Evolutionary conservation across 176 grass and related monocot genomes (phyloP).

Genomic region (Eragrostis nindensis): DNA sequence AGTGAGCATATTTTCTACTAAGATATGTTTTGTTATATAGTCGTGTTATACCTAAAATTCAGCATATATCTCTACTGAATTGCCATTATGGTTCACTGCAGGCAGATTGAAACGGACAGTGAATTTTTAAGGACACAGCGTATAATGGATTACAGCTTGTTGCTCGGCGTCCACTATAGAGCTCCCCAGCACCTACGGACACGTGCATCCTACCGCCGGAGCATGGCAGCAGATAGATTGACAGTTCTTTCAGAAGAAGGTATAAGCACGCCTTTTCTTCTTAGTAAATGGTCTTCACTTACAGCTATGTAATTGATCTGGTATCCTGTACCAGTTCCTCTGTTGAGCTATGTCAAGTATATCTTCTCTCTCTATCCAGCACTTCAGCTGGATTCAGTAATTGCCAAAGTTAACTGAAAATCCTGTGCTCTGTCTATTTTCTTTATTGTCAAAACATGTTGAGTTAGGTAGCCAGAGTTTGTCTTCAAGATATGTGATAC

Average conservation of each 20-base stretch:
- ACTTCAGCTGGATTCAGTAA: not conserved
- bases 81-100: slow-evolving; percentile 35
- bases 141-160: slow-evolving; percentile 99
- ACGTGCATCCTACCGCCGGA: slow-evolving; percentile 52
- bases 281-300: not conserved
- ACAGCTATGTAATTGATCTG: not conserved
- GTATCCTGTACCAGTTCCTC: not conserved
- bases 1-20: slow-evolving; percentile 51
- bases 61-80: not conserved
- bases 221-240: slow-evolving; percentile 61
- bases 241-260: slow-evolving; percentile 87
- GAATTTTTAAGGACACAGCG: slow-evolving; percentile 77
- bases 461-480: not conserved
- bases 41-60: not conserved
- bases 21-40: slow-evolving; percentile 27
- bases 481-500: slow-evolving; percentile 3
- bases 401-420: not conserved
- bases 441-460: not conserved
- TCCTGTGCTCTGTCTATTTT: not conserved
- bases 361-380: not conserved
- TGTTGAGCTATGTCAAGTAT: not conserved
- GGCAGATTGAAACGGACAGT: slow-evolving; percentile 90
- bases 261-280: slow-evolving; percentile 19
- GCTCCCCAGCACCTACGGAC: slow-evolving; percentile 80
- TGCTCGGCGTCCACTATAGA: slow-evolving; percentile 96